Evolutionary conservation across 2,329 filamentous ascomycete species (phyloP).

Genomic region (Exophiala dermatitidis): DNA sequence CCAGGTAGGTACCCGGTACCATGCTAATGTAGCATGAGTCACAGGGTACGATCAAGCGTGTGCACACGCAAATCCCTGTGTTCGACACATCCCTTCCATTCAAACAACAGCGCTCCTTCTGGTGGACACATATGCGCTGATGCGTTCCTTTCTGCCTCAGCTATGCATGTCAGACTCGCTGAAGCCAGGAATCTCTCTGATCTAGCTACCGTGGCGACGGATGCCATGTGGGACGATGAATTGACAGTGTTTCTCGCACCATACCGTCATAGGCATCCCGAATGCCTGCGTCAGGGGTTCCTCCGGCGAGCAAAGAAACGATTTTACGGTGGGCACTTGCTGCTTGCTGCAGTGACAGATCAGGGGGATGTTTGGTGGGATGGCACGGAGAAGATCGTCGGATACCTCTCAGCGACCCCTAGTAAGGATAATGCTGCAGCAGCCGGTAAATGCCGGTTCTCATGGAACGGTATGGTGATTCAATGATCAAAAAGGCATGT

Average conservation of each 20-base stretch:
- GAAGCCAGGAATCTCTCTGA: conserved; percentile 14
- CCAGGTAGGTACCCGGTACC: too few relatives aligned
- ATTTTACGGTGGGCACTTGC: conserved; percentile 17
- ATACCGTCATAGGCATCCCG: conserved; percentile 17
- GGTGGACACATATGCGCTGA: too few relatives aligned
- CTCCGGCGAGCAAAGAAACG: conserved; percentile 17
- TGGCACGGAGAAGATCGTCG: conserved; percentile 21
- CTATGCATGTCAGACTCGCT: conserved; percentile 24
- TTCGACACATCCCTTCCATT: too few relatives aligned
- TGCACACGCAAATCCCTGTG: too few relatives aligned
- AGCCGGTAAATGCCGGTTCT: conserved; percentile 1
- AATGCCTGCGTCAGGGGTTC: conserved; percentile 18
- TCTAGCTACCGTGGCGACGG: conserved; percentile 16
- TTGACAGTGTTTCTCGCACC: conserved; percentile 20
- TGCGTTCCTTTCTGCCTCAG: too few relatives aligned
- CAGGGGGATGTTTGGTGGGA: conserved; percentile 12
- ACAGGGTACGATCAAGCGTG: too few relatives aligned
- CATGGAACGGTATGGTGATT: conserved; percentile 12
- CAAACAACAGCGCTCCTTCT: too few relatives aligned
- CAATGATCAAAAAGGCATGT: neutral
- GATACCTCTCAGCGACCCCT: conserved; percentile 17
- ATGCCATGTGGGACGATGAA: conserved; percentile 24
- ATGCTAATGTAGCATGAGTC: too few relatives aligned
- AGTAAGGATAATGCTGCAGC: neutral
- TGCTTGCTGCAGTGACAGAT: conserved; percentile 22